A percentile compares a stretch with the other conserved stretches of the same genome.
Conservation (phyloP, 139 green algal genomes). For the Yamagishiella unicocca region DNA sequence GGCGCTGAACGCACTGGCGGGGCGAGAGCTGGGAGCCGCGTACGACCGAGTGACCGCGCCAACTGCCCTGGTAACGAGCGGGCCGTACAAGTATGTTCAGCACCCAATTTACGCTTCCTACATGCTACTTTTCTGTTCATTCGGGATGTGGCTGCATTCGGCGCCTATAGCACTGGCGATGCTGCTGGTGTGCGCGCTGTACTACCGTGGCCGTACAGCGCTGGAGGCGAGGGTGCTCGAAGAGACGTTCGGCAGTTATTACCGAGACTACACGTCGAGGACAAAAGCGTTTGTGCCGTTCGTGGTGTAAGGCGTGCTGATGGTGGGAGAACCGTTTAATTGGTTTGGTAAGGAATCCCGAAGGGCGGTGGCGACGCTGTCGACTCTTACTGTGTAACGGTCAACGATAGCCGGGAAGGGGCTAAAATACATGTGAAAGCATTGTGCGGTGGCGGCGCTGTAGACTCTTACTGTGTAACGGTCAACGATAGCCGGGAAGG, state of each 20-base stretch:
- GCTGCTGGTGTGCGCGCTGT: conserved; percentile 51
- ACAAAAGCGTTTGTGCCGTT: conserved; percentile 56
- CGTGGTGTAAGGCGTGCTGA: conserved; percentile 46
- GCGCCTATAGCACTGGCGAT: conserved; percentile 50
- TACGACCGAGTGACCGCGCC: conserved; percentile 75
- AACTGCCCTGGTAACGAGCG: conserved; percentile 63
- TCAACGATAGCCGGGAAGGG: no score
- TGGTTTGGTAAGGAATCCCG: no score
- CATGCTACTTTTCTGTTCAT: conserved; percentile 78
- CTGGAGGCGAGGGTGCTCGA: conserved; percentile 61
- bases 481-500: no score
- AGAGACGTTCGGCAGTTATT: conserved; percentile 59
- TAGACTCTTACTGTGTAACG: no score
- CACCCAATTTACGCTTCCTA: conserved; percentile 85
- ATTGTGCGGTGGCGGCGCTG: no score
- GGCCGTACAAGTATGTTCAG: conserved; percentile 70
- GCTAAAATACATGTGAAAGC: no score
- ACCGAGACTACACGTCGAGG: conserved; percentile 45
- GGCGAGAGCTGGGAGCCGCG: conserved; percentile 53
- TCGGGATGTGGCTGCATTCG: conserved; percentile 62
- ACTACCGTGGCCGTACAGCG: conserved; percentile 56
- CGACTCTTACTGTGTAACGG: no score
- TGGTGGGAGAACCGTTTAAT: no score
- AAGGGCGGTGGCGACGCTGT: no score
- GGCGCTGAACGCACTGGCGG: conserved; percentile 61